Conservation (phyloP, 768 basidiomycete species). For the Sistotremastrum suecicum region DNA sequence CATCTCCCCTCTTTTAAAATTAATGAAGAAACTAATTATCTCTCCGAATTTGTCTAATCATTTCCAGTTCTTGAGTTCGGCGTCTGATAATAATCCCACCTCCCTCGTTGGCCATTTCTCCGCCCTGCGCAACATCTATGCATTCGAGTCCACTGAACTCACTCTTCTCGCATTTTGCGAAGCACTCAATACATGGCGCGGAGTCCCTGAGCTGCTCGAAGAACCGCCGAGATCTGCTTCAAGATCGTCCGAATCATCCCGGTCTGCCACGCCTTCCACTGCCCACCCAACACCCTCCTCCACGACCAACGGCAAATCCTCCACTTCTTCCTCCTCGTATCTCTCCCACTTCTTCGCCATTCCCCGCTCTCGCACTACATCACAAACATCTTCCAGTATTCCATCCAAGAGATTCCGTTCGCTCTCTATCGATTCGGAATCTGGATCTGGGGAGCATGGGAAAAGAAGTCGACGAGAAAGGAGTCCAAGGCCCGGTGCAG, state of each 20-base stretch:
- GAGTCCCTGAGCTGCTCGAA: slow-evolving; percentile 54
- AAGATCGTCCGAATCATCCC: not conserved
- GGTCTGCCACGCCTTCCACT: slow-evolving; percentile 1
- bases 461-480: not conserved
- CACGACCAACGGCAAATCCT: too few relatives aligned
- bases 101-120: slow-evolving; percentile 68
- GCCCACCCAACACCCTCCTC: slow-evolving; percentile 1
- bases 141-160: slow-evolving; percentile 55
- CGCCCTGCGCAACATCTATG: slow-evolving; percentile 15
- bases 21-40: slow-evolving; percentile 1
- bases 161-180: slow-evolving; percentile 70
- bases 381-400: slow-evolving; percentile 1
- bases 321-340: not conserved
- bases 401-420: not conserved
- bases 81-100: slow-evolving; percentile 5
- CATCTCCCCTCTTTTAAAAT: slow-evolving; percentile 1
- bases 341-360: not conserved
- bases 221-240: slow-evolving; percentile 3
- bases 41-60: slow-evolving; percentile 60
- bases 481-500: not conserved
- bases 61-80: slow-evolving; percentile 35
- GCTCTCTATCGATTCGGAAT: not conserved
- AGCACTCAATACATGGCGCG: slow-evolving; percentile 69
- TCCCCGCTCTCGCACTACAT: not conserved
- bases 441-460: not conserved